Conservation (phyloP, 345 rosid species). For the Noccaea caerulescens region DNA sequence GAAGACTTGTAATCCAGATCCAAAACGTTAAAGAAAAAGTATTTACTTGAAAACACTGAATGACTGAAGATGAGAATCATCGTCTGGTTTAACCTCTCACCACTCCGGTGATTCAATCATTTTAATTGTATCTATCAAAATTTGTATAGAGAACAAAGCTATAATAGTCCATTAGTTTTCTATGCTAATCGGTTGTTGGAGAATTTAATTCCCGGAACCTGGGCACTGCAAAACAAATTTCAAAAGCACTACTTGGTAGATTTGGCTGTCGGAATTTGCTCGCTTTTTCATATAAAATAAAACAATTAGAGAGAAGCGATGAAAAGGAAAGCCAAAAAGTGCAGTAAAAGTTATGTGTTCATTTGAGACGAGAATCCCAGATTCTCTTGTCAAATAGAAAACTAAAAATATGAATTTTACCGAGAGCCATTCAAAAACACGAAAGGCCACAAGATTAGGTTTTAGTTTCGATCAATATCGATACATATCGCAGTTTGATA, state of each 20-base stretch:
- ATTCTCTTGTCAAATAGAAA: background rate
- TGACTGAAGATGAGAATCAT: too few relatives aligned
- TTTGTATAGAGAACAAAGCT: too few relatives aligned
- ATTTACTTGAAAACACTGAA: too few relatives aligned
- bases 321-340: background rate
- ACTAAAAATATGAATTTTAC: background rate
- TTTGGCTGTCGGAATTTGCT: too few relatives aligned
- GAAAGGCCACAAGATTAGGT: slow-evolving; percentile 26
- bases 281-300: too few relatives aligned
- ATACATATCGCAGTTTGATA: background rate
- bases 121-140: too few relatives aligned
- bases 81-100: too few relatives aligned
- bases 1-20: background rate
- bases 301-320: too few relatives aligned
- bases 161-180: too few relatives aligned
- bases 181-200: too few relatives aligned
- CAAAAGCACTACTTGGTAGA: background rate
- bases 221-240: background rate
- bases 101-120: too few relatives aligned
- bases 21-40: too few relatives aligned
- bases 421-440: slow-evolving; percentile 30
- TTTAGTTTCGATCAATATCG: background rate
- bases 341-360: background rate
- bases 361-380: background rate
- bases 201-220: background rate